phyloP scores from a whole-genome alignment of 1,139 yeast species.

The Pichia sp. region DNA sequence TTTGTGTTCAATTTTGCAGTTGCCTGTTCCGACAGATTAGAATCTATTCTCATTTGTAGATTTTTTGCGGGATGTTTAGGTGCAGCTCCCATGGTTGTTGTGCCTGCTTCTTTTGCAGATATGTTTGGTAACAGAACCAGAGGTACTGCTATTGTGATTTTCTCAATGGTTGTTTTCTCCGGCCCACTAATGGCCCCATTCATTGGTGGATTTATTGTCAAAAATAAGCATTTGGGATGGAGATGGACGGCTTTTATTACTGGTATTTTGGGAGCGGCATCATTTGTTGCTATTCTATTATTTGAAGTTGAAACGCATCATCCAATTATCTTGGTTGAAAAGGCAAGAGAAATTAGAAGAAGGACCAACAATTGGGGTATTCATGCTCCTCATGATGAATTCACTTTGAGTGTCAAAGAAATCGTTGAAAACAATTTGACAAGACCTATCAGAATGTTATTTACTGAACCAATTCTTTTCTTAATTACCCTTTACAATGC shows the following conservation, averaged over 20 bases:
- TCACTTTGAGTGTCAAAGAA: slow-evolving; percentile 34
- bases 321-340: slow-evolving; percentile 47
- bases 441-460: slow-evolving; percentile 63
- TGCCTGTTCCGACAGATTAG: slow-evolving; percentile 66
- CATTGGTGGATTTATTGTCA: slow-evolving; percentile 54
- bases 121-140: slow-evolving; percentile 52
- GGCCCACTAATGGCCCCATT: slow-evolving; percentile 77
- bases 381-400: slow-evolving; percentile 75
- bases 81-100: slow-evolving; percentile 75
- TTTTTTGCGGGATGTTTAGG: slow-evolving; percentile 73
- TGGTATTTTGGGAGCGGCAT: slow-evolving; percentile 48
- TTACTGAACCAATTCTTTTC: slow-evolving; percentile 65
- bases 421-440: slow-evolving; percentile 60
- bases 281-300: slow-evolving; percentile 30
- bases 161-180: slow-evolving; percentile 57
- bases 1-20: slow-evolving; percentile 58
- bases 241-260: slow-evolving; percentile 67
- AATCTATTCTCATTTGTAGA: slow-evolving; percentile 63
- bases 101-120: slow-evolving; percentile 79
- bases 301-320: slow-evolving; percentile 59
- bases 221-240: slow-evolving; percentile 54
- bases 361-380: slow-evolving; percentile 70
- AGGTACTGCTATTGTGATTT: slow-evolving; percentile 63
- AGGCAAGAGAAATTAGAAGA: slow-evolving; percentile 55
- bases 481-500: slow-evolving; percentile 69